Evolutionary conservation across 805 yeast genomes (phyloP), one percentile per base, ranked within the genome.

Genomic region (Kuraishia hungarica): DNA sequence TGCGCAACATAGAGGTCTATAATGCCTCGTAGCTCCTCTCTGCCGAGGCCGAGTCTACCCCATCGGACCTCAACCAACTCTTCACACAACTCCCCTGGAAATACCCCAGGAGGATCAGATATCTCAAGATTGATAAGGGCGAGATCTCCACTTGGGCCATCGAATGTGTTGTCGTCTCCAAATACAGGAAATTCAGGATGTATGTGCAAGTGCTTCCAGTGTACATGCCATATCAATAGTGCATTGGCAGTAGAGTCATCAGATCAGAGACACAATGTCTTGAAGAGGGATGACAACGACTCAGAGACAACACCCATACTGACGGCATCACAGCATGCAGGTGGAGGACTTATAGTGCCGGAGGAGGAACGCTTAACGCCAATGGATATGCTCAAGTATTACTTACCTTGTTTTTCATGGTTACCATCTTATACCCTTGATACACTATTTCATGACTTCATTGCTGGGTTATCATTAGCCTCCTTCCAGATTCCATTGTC

Each of bases 401-500:
- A 86, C 61, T 65, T 87, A 1, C 93, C 93, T 0, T 80, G 83
- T 55, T 74, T 78, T 50, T 75, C 84, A 0, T 87, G 94, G 94
- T 58, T 84, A n/a, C 78, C 80, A 4, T 62, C 76, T 7, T 87
- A 87, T 59, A 62, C 62, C 1, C 15, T 55, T 17, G 53, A 61
- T 1, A 69, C 68, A 51, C 62, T 84, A 49, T 23, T 80, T 2
- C 77, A 82, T 21, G 99, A 93, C 64, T 63, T 88, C 8, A 69
- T 86, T 19, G 96, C 97, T 1, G 98, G 99, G 0, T 63, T 90
- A 3, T 84, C 97, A 0, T 68, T 92, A 39, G 97, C 97, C 0
- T 86, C 94, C 3, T 93, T 91, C 69, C 97, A 92, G 67, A 82
- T 93, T 52, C 98, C 99, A 1, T 73, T 93, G 54, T 86, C 91